These are phyloP conservation scores for Orbilia quercus DNA, from an alignment of 2,329 filamentous ascomycete species.

Conservation along the genomic window DNA sequence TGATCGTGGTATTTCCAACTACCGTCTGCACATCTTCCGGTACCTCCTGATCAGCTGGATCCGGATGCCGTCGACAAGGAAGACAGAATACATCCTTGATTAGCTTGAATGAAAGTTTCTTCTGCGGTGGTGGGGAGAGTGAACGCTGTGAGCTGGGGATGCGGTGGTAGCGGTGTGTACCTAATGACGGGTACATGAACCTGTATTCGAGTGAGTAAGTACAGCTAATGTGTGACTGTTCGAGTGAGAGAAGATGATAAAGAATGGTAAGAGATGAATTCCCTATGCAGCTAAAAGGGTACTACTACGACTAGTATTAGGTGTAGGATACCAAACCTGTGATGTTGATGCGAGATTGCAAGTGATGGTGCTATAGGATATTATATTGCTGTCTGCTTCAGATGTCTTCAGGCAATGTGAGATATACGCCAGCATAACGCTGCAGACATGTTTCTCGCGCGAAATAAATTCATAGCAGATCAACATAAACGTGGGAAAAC, in stretches of 20 bases:
- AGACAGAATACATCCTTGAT: constrained; percentile 38
- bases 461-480: constrained; percentile 12
- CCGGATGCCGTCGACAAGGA: not conserved
- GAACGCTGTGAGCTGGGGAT: constrained; percentile 40
- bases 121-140: constrained; percentile 26
- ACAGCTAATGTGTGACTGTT: too few species aligned
- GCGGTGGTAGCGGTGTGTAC: constrained; percentile 24
- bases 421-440: not conserved
- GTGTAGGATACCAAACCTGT: too few species aligned
- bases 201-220: too few species aligned
- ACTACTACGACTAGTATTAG: too few species aligned
- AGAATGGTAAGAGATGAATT: too few species aligned
- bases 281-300: too few species aligned
- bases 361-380: too few species aligned
- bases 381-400: too few species aligned
- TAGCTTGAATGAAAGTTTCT: constrained; percentile 25
- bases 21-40: not conserved
- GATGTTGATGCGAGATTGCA: too few species aligned
- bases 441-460: not conserved
- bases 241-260: too few species aligned
- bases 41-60: constrained; percentile 1
- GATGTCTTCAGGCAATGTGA: not conserved
- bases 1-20: constrained; percentile 28
- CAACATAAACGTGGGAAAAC: constrained; percentile 8
- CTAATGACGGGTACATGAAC: constrained; percentile 25